Evolutionary conservation across 139 green algal species (phyloP), one percentile per base, ranked within the genome.

Genomic region (Coelastrella sp.): DNA sequence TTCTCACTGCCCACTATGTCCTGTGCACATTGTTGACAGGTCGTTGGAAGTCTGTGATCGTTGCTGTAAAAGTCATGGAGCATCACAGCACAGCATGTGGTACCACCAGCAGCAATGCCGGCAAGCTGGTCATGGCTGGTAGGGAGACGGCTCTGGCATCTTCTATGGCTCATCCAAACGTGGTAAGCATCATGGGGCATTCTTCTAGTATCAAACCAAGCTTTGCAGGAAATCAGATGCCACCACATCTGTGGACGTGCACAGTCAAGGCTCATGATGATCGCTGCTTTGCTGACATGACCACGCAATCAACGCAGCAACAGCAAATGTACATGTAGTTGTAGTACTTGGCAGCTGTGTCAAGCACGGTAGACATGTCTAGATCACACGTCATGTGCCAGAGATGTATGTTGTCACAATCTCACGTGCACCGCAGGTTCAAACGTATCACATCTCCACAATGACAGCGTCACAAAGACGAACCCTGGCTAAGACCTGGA

Each of bases 51-150:
- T n/a, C 72, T 38, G 43, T 41, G 5, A 40, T 27, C 45, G 72
- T 80, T 60, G 72, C 72, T 17, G 72, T 80, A n/a, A 80, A 80
- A 27, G 66, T 80, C 25, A 66, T 80, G 6, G 72, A 80, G 43
- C 72, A 80, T 25, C n/a, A 34, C 43, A 27, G 40, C 7, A 38
- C 37, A 23, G 19, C 57, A 11, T 17, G 8, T 5, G n/a, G 32
- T 13, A 37, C 40, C 30, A 43, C 48, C 25, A 67, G 45, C 43
- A 80, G 72, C 27, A 21, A 43, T 27, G 15, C 45, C 11, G n/a
- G 40, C 43, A 80, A 66, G 43, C 43, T 27, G 11, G 41, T 80
- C 72, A 80, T 38, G 7, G 43, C 40, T n/a, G 27, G 43, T 19
- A 64, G 72, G 40, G 72, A 80, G 72, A 35, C n/a, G 23, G 5